Evolutionary conservation across 2,329 filamentous ascomycete species (phyloP).

Genomic region (Dothideomycetidae sp.): DNA sequence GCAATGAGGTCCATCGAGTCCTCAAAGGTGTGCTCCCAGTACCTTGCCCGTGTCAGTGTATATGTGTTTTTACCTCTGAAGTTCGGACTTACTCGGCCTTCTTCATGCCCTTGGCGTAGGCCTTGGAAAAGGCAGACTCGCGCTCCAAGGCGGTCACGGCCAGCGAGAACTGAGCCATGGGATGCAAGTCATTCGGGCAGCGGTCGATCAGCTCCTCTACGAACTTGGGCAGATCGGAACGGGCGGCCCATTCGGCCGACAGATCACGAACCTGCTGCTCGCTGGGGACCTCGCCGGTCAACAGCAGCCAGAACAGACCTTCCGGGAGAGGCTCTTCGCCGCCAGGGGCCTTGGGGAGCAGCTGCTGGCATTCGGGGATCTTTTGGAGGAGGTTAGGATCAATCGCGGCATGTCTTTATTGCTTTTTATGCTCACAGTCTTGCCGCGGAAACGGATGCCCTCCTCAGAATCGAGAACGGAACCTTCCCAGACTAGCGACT

Average conservation of each 20-base stretch:
- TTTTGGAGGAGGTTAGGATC: conserved; percentile 19
- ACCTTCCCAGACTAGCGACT: conserved; percentile 95
- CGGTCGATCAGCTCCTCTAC: conserved; percentile 99
- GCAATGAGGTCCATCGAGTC: conserved; percentile 99
- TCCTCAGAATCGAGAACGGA: conserved; percentile 97
- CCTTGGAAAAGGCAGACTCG: conserved; percentile 94
- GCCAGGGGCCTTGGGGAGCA: conserved; percentile 92
- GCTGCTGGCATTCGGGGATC: conserved; percentile 96
- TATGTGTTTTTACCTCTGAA: background rate
- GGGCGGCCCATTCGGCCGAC: conserved; percentile 96
- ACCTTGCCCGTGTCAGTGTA: conserved; percentile 31
- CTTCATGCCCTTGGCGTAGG: conserved; percentile 96
- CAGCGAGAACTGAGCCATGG: conserved; percentile 98
- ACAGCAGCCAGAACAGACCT: conserved; percentile 98
- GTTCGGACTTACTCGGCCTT: conserved; percentile 60
- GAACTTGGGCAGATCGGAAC: conserved; percentile 93
- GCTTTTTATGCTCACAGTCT: conserved; percentile 49
- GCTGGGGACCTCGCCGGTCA: conserved; percentile 92
- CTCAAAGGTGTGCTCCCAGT: conserved; percentile 99
- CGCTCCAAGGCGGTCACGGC: conserved; percentile 97
- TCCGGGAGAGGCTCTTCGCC: conserved; percentile 95
- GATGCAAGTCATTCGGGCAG: conserved; percentile 96
- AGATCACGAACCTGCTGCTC: conserved; percentile 98
- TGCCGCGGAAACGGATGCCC: conserved; percentile 98
- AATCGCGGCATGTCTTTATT: background rate